Evolutionary conservation across 371 early-diverging fungal genomes (phyloP).

Genomic region (Mortierella sp.): DNA sequence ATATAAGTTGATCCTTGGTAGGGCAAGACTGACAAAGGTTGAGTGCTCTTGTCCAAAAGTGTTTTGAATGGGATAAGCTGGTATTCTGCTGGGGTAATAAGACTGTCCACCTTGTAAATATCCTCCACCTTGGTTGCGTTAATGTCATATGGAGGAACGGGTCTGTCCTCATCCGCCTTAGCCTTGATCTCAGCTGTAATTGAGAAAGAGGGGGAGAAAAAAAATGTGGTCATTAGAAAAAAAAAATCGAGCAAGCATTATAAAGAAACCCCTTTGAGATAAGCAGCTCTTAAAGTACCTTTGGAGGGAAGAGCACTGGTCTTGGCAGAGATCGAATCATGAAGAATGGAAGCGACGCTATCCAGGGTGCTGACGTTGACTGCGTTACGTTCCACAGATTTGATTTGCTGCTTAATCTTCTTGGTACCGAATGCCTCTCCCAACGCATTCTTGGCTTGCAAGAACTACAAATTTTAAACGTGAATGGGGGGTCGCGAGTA

Average conservation of each 20-base stretch:
- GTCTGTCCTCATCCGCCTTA: conserved; percentile 67
- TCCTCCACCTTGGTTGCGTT: conserved; percentile 74
- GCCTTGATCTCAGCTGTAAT: conserved; percentile 62
- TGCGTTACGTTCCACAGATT: conserved; percentile 85
- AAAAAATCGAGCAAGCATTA: background rate
- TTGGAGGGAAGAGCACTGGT: conserved; percentile 63
- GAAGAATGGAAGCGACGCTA: conserved; percentile 69
- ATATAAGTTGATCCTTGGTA: conserved; percentile 65
- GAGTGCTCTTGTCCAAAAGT: conserved; percentile 61
- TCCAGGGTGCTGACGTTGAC: conserved; percentile 76
- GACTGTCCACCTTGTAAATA: conserved; percentile 80
- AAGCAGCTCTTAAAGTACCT: conserved; percentile 29
- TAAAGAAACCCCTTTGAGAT: too few species aligned
- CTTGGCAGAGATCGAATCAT: conserved; percentile 69
- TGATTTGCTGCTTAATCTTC: conserved; percentile 84
- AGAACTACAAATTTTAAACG: conserved; percentile 48
- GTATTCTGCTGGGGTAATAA: conserved; percentile 74
- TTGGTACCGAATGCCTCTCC: conserved; percentile 94
- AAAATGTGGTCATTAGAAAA: background rate
- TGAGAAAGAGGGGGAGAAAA: background rate
- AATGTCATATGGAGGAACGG: conserved; percentile 80
- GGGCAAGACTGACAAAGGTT: conserved; percentile 59
- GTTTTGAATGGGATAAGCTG: conserved; percentile 69
- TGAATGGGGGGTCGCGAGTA: background rate
- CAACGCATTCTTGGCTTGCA: conserved; percentile 76